Evolutionary conservation across 2,329 filamentous ascomycete species (phyloP), one percentile per base, ranked within the genome.

Genomic region (Colletotrichum sp.): DNA sequence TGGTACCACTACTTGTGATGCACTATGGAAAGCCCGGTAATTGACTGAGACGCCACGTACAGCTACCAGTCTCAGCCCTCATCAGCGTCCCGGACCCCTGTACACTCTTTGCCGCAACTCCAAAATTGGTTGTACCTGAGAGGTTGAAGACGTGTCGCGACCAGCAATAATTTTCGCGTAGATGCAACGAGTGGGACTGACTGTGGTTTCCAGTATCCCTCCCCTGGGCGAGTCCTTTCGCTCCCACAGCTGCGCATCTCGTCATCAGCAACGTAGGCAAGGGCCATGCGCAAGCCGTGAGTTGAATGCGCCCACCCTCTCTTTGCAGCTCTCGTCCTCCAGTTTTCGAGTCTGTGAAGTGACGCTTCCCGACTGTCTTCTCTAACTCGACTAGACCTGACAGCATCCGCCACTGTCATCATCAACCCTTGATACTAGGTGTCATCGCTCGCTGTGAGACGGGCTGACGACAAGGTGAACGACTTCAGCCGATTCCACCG

Each of bases 271-370:
- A 22, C 52, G 12, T 30, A 16, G 44, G 39, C 44, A 52, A 52
- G 11, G 63, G 69, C 69, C 36, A 73, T 75, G 69, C 55, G 32
- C 57, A 68, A 36, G 25, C 39, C 32, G 30, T 68, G 32, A 75
- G 44, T 72, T 68, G 69, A 75, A 44, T 59, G 55, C 63, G 73
- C 69, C 52, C 39, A 57, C 55, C 60, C 63, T 36, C 57, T 68
- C 52, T 27, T 34, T 36, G 16, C 57, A 34, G 44, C 22, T 59
- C 19, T 27, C 27, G 25, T 52, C 34, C 25, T 52, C 22, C 55
- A 25, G n/a, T 59, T 34, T 19, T 32, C 44, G 25, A 12, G 68
- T 19, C 39, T 67, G 28, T 15, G 61, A 19, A 44, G 32, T 28
- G 34, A 64, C 34, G 16, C 32, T 12, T 64, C n/a, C 22, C 61